Conservation (phyloP, 2,329 filamentous ascomycete genomes). For the Aspergillus sp. region DNA sequence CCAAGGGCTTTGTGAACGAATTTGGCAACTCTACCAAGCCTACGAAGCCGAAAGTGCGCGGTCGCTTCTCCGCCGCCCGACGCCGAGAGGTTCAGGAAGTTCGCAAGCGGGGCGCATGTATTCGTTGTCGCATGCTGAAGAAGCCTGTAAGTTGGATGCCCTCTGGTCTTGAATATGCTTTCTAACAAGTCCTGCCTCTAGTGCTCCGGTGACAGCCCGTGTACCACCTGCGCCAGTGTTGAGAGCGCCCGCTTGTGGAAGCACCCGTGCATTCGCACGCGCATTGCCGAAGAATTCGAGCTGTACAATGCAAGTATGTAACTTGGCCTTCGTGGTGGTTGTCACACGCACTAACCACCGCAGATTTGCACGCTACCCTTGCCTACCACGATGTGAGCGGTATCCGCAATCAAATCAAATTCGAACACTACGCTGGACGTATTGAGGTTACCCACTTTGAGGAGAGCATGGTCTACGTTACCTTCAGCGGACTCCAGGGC, state of each 20-base stretch:
- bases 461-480: slow-evolving; percentile 50
- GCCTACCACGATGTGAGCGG: slow-evolving; percentile 54
- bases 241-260: slow-evolving; percentile 64
- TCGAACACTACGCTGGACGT: slow-evolving; percentile 52
- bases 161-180: not conserved
- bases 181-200: slow-evolving; percentile 22
- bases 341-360: slow-evolving; percentile 20
- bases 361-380: slow-evolving; percentile 53
- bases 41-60: slow-evolving; percentile 53
- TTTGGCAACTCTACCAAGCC: slow-evolving; percentile 44
- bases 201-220: slow-evolving; percentile 62
- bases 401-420: slow-evolving; percentile 51
- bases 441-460: slow-evolving; percentile 61
- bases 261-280: slow-evolving; percentile 59
- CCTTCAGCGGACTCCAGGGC: slow-evolving; percentile 46
- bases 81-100: slow-evolving; percentile 62
- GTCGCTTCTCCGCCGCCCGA: slow-evolving; percentile 58
- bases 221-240: slow-evolving; percentile 60
- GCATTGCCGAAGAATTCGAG: slow-evolving; percentile 60
- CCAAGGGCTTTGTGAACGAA: slow-evolving; percentile 44
- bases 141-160: slow-evolving; percentile 49
- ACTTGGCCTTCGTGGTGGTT: not conserved
- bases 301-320: slow-evolving; percentile 55
- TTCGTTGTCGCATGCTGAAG: slow-evolving; percentile 65
- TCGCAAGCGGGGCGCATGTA: slow-evolving; percentile 61